Base-by-base conservation (phyloP, 2,329 filamentous ascomycete species). In the Cordyceps farinosa region DNA sequence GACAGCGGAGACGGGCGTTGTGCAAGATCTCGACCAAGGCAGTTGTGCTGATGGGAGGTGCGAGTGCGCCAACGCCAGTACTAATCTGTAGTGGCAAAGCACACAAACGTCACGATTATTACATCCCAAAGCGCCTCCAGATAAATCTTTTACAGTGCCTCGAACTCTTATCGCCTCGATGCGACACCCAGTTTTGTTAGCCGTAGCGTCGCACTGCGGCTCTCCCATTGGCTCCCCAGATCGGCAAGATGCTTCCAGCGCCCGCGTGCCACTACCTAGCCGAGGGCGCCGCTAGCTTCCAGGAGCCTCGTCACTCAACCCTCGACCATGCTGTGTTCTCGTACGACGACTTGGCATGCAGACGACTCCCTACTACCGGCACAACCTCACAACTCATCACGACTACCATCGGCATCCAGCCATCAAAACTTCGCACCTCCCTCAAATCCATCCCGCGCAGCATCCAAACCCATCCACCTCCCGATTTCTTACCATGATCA, bases 161-260 rank as follows among this genome's bases (percentile, higher is more conserved):
- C 34, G 34, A 38, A 22, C 22, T 22, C 22, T 22, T 22, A 22
- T 22, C 22, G 22, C 22, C 22, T 22, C 22, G 22, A 22, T 22
- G 44, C 44, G 13, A 50, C 27, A 50, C 11, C 29, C 15, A 51
- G 22, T 27, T 8, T 32, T 15, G n/a, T 15, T 38, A 53, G 22
- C 22, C 22, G 22, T 22, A 22, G 34, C 38, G 7, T 44, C 27
- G 29, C 53, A 55, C 36, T 38, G 34, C 34, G 9, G 34, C 34
- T 38, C 27, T 29, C 22, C 5, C 7, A 38, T n/a, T 13, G 34
- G 17, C 27, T 7, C 15, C 36, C 53, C 53, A 55, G 53, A 55
- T 55, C 53, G 53, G 53, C 53, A 30, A 42, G 53, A 55, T 55
- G 36, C 27, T 55, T 44, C 53, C 53, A 55, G 53, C 53, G 53